phyloP scores from a whole-genome alignment of 2,329 filamentous ascomycete genomes.

The Colletotrichum tabaci region DNA sequence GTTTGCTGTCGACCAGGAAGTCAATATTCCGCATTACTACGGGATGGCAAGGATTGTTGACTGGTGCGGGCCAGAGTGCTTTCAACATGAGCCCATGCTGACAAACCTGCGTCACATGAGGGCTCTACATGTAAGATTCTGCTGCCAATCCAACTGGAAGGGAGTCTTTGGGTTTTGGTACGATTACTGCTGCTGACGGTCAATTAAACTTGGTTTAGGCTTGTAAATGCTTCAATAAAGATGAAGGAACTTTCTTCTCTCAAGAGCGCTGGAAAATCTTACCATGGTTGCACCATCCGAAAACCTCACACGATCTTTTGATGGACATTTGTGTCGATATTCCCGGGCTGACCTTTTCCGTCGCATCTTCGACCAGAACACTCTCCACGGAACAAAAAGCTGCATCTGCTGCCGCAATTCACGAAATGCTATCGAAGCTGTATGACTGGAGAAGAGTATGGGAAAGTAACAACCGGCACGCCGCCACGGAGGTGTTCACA shows the following conservation, averaged over 20 bases:
- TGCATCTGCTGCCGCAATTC: background rate
- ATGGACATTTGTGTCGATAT: conserved; percentile 24
- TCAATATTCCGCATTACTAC: conserved; percentile 18
- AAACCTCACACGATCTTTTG: conserved; percentile 19
- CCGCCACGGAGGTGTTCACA: background rate
- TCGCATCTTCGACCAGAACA: background rate
- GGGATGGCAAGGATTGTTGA: conserved; percentile 22
- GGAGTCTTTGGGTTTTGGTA: no score
- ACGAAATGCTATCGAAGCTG: background rate
- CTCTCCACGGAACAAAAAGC: background rate
- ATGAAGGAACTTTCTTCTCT: conserved; percentile 25
- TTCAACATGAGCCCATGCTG: conserved; percentile 32
- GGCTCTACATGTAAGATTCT: conserved; percentile 23
- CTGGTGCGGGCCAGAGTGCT: conserved; percentile 27
- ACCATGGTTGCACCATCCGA: conserved; percentile 2
- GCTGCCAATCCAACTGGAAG: background rate
- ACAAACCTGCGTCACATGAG: conserved; percentile 20
- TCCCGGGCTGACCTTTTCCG: conserved; percentile 3
- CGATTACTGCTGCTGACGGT: background rate
- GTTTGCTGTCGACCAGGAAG: conserved; percentile 19
- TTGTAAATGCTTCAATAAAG: conserved; percentile 18
- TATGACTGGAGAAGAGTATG: conserved; percentile 17
- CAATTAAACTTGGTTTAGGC: background rate
- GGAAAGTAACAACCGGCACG: conserved; percentile 1
- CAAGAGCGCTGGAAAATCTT: conserved; percentile 22